Conservation (phyloP, 805 yeast genomes). For the Cyberlindnera petersonii region DNA sequence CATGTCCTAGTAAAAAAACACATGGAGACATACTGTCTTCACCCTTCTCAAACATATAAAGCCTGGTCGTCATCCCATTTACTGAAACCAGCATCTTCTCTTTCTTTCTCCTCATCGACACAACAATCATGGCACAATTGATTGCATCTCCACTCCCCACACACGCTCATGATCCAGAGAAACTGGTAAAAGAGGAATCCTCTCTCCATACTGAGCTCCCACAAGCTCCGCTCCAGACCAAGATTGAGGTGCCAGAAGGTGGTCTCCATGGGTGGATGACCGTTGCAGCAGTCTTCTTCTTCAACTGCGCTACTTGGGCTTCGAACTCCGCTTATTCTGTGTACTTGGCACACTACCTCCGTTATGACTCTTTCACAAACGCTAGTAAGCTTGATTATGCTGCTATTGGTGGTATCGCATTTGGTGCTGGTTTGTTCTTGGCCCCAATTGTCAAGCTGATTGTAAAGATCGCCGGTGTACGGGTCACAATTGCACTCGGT, state of each 20-base stretch:
- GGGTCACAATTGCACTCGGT: constrained; percentile 45
- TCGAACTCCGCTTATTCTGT: constrained; percentile 44
- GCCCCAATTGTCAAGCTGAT: constrained; percentile 46
- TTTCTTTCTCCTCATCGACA: no score
- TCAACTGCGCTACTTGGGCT: constrained; percentile 29
- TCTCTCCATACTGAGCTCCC: no score
- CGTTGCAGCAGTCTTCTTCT: constrained; percentile 20
- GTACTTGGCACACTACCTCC: constrained; percentile 55
- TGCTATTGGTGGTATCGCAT: constrained; percentile 63
- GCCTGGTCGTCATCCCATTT: no score
- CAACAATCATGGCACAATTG: no score
- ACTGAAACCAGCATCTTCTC: no score
- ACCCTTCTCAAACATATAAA: no score
- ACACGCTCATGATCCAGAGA: no score
- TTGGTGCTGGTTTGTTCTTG: constrained; percentile 50
- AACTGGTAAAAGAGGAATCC: no score
- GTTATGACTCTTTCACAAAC: constrained; percentile 44
- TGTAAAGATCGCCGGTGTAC: constrained; percentile 34
- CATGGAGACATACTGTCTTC: no score
- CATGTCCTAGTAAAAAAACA: no score
- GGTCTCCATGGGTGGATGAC: constrained; percentile 28
- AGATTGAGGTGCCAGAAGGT: constrained; percentile 27
- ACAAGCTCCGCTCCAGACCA: no score
- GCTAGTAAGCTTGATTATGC: constrained; percentile 59
- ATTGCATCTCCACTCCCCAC: no score